phyloP scores from a whole-genome alignment of 2,329 filamentous ascomycete genomes.

The Fusarium sp. region DNA sequence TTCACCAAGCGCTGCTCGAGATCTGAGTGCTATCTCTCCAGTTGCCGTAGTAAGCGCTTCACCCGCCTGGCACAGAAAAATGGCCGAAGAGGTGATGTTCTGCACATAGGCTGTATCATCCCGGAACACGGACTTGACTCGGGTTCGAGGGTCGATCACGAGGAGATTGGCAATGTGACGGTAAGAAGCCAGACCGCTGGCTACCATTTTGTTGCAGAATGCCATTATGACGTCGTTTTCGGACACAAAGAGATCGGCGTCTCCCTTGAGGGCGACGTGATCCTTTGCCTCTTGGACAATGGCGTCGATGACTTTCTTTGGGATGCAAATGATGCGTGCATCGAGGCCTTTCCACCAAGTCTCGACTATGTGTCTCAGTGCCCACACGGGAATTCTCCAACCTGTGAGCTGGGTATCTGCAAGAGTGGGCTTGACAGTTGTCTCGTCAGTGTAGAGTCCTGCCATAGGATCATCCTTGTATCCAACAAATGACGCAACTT shows the following conservation, averaged over 20 bases:
- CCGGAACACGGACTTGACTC: background rate
- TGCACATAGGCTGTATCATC: background rate
- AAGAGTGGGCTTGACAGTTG: background rate
- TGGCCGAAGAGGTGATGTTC: background rate
- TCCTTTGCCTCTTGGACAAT: background rate
- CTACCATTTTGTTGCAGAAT: background rate
- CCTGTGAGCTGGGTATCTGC: background rate
- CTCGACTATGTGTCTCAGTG: background rate
- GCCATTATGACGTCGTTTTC: slow-evolving; percentile 2
- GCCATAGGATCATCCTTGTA: background rate
- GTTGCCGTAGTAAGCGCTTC: background rate
- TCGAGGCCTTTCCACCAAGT: background rate
- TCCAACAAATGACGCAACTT: background rate
- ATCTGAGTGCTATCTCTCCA: background rate
- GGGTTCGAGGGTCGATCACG: background rate
- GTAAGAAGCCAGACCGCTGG: background rate
- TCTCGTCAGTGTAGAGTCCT: background rate
- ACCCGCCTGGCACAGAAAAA: background rate
- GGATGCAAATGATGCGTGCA: background rate
- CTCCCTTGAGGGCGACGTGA: background rate
- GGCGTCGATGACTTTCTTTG: background rate
- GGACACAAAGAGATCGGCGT: background rate
- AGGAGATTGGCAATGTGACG: background rate
- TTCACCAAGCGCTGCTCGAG: background rate
- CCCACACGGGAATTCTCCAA: background rate